Evolutionary conservation across 139 green algal species (phyloP).

Genomic region (Chlorella sp.): DNA sequence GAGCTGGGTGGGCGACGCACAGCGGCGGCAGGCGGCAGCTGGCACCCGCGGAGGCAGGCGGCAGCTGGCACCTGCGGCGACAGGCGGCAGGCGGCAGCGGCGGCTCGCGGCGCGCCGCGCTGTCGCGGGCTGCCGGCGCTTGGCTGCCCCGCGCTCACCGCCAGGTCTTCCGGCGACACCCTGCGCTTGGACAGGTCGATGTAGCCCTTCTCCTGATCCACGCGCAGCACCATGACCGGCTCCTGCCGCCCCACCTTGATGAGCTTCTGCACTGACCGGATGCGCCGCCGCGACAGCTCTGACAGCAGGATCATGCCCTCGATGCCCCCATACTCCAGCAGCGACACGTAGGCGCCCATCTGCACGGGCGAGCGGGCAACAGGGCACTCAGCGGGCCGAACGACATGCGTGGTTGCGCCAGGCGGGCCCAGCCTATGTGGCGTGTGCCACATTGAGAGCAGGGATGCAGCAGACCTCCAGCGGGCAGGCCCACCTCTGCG

Average conservation of each 20-base stretch:
- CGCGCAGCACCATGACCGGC: conserved; percentile 99
- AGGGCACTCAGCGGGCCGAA: too few species aligned
- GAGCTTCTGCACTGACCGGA: conserved; percentile 98
- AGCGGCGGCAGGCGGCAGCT: background rate
- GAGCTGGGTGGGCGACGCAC: background rate
- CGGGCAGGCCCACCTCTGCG: too few species aligned
- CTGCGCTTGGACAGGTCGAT: conserved; percentile 98
- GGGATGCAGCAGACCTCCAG: too few species aligned
- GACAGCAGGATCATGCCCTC: conserved; percentile 99
- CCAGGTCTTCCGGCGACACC: conserved; percentile 94
- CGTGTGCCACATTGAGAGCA: too few species aligned
- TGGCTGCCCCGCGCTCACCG: conserved; percentile 18
- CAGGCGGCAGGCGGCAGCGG: background rate
- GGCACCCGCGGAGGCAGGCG: background rate
- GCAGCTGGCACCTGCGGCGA: background rate
- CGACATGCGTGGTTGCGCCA: too few species aligned
- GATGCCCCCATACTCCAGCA: conserved; percentile 94
- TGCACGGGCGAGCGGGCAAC: conserved; percentile 90
- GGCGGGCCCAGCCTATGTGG: too few species aligned
- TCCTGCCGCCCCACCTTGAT: conserved; percentile 98
- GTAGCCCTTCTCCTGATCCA: conserved; percentile 99
- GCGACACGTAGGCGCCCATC: conserved; percentile 97
- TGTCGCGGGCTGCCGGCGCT: background rate
- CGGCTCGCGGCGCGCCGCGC: background rate
- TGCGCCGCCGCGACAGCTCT: conserved; percentile 96